Conservation (phyloP, 306 rosid species). For the Vachellia pachyceras region DNA sequence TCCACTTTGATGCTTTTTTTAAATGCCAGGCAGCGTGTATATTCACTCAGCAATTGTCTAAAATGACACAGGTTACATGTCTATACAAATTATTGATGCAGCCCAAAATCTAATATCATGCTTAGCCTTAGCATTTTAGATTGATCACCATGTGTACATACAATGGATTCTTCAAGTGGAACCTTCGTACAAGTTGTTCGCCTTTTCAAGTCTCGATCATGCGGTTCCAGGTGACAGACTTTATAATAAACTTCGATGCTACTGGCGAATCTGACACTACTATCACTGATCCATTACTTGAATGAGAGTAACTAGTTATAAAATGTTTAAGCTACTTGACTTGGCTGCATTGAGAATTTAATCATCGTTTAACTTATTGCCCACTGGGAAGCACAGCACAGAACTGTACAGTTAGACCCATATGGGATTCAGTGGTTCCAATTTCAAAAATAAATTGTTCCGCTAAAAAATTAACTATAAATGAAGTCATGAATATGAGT, state of each 20-base stretch:
- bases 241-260: neutral
- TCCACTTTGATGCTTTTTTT: conserved; percentile 26
- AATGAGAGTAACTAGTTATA: neutral
- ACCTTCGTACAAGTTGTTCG: conserved; percentile 25
- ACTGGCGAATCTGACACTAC: conserved; percentile 17
- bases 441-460: conserved; percentile 36
- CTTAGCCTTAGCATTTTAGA: neutral
- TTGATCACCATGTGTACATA: conserved; percentile 32
- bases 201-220: conserved; percentile 10
- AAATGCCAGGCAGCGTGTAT: neutral
- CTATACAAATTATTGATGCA: conserved; percentile 3
- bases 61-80: neutral
- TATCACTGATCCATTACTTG: neutral
- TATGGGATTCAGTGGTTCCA: conserved; percentile 34
- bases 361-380: neutral
- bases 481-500: conserved; percentile 32
- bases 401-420: conserved; percentile 48
- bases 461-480: conserved; percentile 35
- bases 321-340: neutral
- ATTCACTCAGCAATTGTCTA: conserved; percentile 10
- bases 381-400: conserved; percentile 23
- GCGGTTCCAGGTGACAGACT: conserved; percentile 11
- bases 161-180: conserved; percentile 30
- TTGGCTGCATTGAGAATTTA: neutral
- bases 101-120: conserved; percentile 13